These are phyloP conservation scores for Penicillium atrosanguineum DNA, from an alignment of 495 filamentous ascomycete genomes.

Conservation along the genomic window DNA sequence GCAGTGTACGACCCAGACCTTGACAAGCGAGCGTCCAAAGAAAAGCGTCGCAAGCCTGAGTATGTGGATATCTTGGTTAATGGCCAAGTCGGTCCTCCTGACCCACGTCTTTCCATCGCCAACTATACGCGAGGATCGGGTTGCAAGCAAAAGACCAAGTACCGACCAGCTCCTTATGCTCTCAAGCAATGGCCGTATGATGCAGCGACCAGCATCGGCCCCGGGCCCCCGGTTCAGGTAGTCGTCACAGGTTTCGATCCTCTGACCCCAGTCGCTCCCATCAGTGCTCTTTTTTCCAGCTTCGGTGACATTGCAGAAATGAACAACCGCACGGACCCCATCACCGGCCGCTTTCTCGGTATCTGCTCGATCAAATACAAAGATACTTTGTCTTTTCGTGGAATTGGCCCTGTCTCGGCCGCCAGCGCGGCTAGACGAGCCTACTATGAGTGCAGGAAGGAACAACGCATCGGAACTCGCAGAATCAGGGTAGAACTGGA, in stretches of 20 bases:
- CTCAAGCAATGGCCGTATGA: constrained; percentile 78
- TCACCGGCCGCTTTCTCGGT: constrained; percentile 87
- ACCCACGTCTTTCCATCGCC: constrained; percentile 70
- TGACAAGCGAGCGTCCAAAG: constrained; percentile 58
- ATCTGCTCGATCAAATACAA: constrained; percentile 88
- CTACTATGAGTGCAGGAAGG: constrained; percentile 54
- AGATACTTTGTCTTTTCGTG: constrained; percentile 59
- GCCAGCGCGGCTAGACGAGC: constrained; percentile 75
- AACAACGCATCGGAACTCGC: constrained; percentile 70
- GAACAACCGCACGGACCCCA: constrained; percentile 87
- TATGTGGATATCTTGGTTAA: constrained; percentile 67
- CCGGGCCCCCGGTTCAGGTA: constrained; percentile 83
- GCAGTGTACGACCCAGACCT: constrained; percentile 73
- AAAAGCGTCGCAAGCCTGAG: constrained; percentile 67
- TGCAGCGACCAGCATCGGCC: constrained; percentile 74
- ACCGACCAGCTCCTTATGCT: constrained; percentile 74
- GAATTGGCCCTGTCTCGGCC: constrained; percentile 55
- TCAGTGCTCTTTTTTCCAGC: constrained; percentile 75
- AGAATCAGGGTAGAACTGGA: constrained; percentile 80
- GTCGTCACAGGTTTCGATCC: constrained; percentile 94
- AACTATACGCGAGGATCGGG: constrained; percentile 55
- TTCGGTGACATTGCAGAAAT: constrained; percentile 88
- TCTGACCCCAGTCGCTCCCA: constrained; percentile 71
- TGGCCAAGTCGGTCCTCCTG: constrained; percentile 65
- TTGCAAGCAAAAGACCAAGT: constrained; percentile 69